phyloP scores from a whole-genome alignment of 768 basidiomycete genomes.

The Gloeopeniophorella convolvens region DNA sequence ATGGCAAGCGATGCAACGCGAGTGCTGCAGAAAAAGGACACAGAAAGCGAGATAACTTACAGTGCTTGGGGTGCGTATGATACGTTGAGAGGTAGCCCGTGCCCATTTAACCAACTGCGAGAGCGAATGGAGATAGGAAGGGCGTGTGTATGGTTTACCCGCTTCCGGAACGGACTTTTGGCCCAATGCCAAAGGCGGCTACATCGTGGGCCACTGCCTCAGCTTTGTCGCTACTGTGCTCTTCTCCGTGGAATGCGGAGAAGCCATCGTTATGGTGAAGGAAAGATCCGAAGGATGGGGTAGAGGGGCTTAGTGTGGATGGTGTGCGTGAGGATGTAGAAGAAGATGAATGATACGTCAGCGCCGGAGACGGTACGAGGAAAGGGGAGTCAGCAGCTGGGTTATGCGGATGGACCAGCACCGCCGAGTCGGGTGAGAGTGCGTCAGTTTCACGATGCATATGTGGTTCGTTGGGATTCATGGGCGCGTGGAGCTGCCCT shows the following conservation, averaged over 20 bases:
- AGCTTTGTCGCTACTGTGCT: constrained; percentile 11
- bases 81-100: too few relatives aligned
- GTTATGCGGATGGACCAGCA: constrained; percentile 10
- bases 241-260: constrained; percentile 19
- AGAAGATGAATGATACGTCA: constrained; percentile 41
- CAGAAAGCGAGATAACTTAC: constrained; percentile 13
- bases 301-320: constrained; percentile 62
- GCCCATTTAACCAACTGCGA: constrained; percentile 3
- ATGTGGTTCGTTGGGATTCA: constrained; percentile 1
- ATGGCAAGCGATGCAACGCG: background rate
- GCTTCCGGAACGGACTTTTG: constrained; percentile 18
- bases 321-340: constrained; percentile 47
- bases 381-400: constrained; percentile 36
- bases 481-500: constrained; percentile 6
- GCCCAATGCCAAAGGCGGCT: constrained; percentile 9
- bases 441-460: constrained; percentile 8
- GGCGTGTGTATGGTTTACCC: constrained; percentile 9
- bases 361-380: constrained; percentile 52
- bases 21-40: constrained; percentile 1
- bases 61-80: background rate
- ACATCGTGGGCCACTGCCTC: constrained; percentile 15
- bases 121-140: background rate
- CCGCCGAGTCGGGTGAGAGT: constrained; percentile 5
- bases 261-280: constrained; percentile 28
- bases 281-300: constrained; percentile 65